Base-by-base conservation (phyloP, 1,139 yeast genomes). In the Candida gigantensis region DNA sequence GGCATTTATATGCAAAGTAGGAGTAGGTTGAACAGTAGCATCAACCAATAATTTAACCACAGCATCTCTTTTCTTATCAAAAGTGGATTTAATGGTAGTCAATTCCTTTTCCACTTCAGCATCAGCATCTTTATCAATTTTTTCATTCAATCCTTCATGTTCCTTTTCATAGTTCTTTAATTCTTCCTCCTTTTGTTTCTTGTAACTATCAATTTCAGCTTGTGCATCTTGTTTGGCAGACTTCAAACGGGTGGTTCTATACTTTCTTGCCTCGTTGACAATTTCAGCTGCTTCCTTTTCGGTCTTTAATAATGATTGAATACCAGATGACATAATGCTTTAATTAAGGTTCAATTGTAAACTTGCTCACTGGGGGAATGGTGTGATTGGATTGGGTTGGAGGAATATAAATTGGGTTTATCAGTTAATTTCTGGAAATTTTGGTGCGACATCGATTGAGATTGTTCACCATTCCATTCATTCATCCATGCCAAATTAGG, bases 211-310 rank as follows among this genome's bases (percentile, higher is more conserved):
- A 55, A 92, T 87, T 65, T 92, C 98, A 42, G 76, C 69, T 50
- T 89, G 84, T 27, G 98, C 97, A 60, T 92, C 97, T 29, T 83
- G 71, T 72, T 89, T 90, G 39, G 97, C 97, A 30, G 94, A 89
- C 77, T 92, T 92, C 62, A 92, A 75, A 52, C 95, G 85, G 57
- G 79, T 81, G 30, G 95, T 78, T 64, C 96, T 88, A 72, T 82
- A 82, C 52, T 79, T 73, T 71, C 96, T 85, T 24, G 98, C 96
- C 58, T 84, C 84, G 52, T 89, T 79, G 47, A 92, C 97, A 49
- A 90, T 86, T 55, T 84, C 94, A 51, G 95, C 97, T 15, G 98
- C 98, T 55, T 88, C 94, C 68, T 86, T 88, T 70, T 92, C 98
- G 41, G 97, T 95, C 72, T 83, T 62, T 42, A 62, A 60, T 37